Conservation (phyloP, 2,329 filamentous ascomycete species). For the Cladosporium sp. region DNA sequence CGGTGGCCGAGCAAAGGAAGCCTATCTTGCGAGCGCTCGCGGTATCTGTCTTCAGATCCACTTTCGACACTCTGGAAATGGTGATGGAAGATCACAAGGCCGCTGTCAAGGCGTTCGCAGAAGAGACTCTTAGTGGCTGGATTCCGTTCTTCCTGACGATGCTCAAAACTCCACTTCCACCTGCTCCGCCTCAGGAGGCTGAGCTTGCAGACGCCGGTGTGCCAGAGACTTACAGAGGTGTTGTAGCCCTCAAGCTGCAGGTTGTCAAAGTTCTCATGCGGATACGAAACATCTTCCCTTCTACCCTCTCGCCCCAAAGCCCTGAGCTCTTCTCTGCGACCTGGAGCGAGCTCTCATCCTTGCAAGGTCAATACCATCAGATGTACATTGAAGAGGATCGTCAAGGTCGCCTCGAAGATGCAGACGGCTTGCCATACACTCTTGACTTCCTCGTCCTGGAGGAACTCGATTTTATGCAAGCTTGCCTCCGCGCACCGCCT, state of each 20-base stretch:
- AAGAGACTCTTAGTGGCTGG: conserved; percentile 76
- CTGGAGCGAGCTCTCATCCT: conserved; percentile 78
- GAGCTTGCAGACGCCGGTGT: conserved; percentile 51
- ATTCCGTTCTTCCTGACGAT: conserved; percentile 81
- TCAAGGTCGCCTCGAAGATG: conserved; percentile 84
- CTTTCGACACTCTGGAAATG: conserved; percentile 95
- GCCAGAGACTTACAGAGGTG: conserved; percentile 70
- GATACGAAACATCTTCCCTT: conserved; percentile 78
- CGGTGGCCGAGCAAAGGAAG: conserved; percentile 70
- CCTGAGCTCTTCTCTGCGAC: conserved; percentile 77
- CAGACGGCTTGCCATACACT: conserved; percentile 88
- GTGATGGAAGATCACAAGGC: conserved; percentile 88
- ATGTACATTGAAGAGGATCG: conserved; percentile 83
- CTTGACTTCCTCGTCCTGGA: conserved; percentile 91
- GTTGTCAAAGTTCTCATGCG: conserved; percentile 88
- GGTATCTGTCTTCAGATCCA: conserved; percentile 83
- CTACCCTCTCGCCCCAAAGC: conserved; percentile 77
- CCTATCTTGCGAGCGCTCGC: conserved; percentile 72
- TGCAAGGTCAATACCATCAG: conserved; percentile 70
- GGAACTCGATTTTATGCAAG: conserved; percentile 91
- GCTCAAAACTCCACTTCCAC: conserved; percentile 69
- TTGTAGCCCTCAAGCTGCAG: conserved; percentile 85
- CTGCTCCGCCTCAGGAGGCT: conserved; percentile 57
- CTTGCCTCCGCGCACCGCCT: conserved; percentile 80
- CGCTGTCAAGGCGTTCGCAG: conserved; percentile 83